Percentiles rank a stretch among this genome's conserved stretches.
These are phyloP conservation scores for Metschnikowia lochheadii DNA, from an alignment of 805 yeast species.

Conservation along the genomic window DNA sequence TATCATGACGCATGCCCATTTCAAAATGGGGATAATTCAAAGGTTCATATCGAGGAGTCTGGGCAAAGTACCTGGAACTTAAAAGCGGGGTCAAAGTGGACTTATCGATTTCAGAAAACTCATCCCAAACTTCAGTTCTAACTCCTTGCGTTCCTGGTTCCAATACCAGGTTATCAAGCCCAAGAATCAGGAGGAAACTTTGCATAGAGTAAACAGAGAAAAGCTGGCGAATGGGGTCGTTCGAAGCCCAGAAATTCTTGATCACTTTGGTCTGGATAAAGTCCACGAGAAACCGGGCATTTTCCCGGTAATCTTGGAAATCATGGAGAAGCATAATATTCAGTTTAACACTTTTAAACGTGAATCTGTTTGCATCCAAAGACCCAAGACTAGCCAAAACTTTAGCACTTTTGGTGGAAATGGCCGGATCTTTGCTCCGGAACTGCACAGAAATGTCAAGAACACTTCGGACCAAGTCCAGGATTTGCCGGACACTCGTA, in stretches of 20 bases:
- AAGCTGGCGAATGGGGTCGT: conserved; percentile 78
- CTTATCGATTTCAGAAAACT: conserved; percentile 60
- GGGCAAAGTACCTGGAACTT: conserved; percentile 68
- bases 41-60: conserved; percentile 45
- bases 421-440: conserved; percentile 41
- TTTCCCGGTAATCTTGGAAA: conserved; percentile 59
- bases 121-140: conserved; percentile 48
- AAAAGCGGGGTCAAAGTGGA: conserved; percentile 73
- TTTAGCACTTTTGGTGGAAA: conserved; percentile 59
- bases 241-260: conserved; percentile 84
- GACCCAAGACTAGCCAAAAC: conserved; percentile 78
- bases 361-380: conserved; percentile 59
- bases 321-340: conserved; percentile 54
- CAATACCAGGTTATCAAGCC: conserved; percentile 31
- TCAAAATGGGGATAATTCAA: conserved; percentile 63
- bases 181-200: conserved; percentile 66
- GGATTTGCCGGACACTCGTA: conserved; percentile 25
- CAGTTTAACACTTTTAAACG: conserved; percentile 36
- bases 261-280: conserved; percentile 70
- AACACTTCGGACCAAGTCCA: conserved; percentile 48
- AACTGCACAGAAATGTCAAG: conserved; percentile 56
- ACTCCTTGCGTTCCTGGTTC: conserved; percentile 18
- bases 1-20: conserved; percentile 49
- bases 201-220: conserved; percentile 88
- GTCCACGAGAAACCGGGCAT: conserved; percentile 56